Percentiles rank a stretch among this genome's conserved stretches.
These are phyloP conservation scores for Ophiocordyceps robertsii DNA, from an alignment of 2,329 filamentous ascomycete genomes.

Conservation along the genomic window DNA sequence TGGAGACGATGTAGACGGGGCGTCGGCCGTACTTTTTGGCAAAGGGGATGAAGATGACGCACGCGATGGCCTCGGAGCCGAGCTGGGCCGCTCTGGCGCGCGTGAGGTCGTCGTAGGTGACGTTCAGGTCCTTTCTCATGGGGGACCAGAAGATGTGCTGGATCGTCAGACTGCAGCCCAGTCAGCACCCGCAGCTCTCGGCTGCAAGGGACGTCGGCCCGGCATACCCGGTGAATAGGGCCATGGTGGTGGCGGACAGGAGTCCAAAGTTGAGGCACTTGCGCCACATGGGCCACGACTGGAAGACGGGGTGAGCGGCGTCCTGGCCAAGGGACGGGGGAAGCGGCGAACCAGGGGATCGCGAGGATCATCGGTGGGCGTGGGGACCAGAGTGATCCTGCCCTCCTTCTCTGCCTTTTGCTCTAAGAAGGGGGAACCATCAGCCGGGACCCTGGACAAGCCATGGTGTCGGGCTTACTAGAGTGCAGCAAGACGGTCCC, in stretches of 20 bases:
- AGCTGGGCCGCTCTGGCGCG: constrained; percentile 14
- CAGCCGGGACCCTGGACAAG: background rate
- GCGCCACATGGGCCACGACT: constrained; percentile 11
- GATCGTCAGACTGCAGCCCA: background rate
- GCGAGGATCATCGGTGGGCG: background rate
- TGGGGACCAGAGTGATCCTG: background rate
- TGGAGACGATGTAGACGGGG: constrained; percentile 14
- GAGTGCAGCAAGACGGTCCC: background rate
- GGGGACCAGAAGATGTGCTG: constrained; percentile 10
- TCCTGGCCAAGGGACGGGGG: background rate
- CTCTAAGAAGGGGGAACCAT: background rate
- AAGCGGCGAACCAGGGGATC: background rate
- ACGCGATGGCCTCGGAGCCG: constrained; percentile 17
- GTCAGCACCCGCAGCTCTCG: background rate
- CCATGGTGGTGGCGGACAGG: constrained; percentile 8
- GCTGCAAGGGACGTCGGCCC: background rate
- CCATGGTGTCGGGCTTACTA: background rate
- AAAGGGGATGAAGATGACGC: constrained; percentile 20
- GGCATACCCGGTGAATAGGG: constrained; percentile 8
- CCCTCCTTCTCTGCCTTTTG: background rate
- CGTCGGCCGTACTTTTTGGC: constrained; percentile 20
- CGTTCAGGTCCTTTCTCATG: constrained; percentile 10
- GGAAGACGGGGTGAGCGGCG: background rate
- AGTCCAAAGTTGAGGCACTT: constrained; percentile 10
- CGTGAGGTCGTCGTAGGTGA: constrained; percentile 12